These are phyloP conservation scores for Coprinopsis strossmayeri DNA, from an alignment of 768 basidiomycete genomes.

Conservation along the genomic window DNA sequence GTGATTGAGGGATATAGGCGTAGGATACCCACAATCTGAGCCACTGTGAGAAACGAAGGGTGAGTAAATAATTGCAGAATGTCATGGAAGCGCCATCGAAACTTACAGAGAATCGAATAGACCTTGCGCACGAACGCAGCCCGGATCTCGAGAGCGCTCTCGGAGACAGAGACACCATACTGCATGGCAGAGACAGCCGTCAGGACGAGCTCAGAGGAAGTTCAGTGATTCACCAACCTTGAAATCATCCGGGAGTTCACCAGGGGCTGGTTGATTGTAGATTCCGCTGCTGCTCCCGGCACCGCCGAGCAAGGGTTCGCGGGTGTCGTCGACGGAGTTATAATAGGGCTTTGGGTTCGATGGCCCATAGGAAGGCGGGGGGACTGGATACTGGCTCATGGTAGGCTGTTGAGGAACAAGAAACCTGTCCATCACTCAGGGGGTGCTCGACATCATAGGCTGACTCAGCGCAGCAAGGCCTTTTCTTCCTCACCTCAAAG, in stretches of 20 bases:
- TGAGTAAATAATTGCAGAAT: slow-evolving; percentile 2
- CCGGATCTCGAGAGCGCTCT: slow-evolving; percentile 72
- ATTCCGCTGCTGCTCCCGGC: slow-evolving; percentile 39
- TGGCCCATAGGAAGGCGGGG: slow-evolving; percentile 57
- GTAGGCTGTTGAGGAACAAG: slow-evolving; percentile 22
- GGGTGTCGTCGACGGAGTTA: slow-evolving; percentile 25
- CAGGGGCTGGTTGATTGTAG: slow-evolving; percentile 67
- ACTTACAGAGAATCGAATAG: slow-evolving; percentile 82
- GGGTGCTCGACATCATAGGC: too few species aligned
- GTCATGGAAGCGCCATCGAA: neutral
- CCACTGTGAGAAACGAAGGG: slow-evolving; percentile 34
- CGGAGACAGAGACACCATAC: slow-evolving; percentile 80
- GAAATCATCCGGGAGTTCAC: slow-evolving; percentile 89
- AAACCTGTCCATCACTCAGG: too few species aligned
- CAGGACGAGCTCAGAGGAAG: neutral
- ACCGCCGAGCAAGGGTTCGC: slow-evolving; percentile 54
- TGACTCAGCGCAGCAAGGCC: too few species aligned
- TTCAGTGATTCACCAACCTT: slow-evolving; percentile 54
- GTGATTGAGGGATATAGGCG: slow-evolving; percentile 1
- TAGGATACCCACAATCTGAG: slow-evolving; percentile 56
- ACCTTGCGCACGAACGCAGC: slow-evolving; percentile 88
- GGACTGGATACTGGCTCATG: slow-evolving; percentile 58
- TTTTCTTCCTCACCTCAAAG: neutral
- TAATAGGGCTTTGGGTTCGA: slow-evolving; percentile 24
- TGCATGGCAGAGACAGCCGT: slow-evolving; percentile 17